A percentile compares a stretch with the other conserved stretches of the same genome.
These are phyloP conservation scores for Sideroxylon spinosum DNA, from an alignment of 179 eudicot species.

Conservation along the genomic window DNA sequence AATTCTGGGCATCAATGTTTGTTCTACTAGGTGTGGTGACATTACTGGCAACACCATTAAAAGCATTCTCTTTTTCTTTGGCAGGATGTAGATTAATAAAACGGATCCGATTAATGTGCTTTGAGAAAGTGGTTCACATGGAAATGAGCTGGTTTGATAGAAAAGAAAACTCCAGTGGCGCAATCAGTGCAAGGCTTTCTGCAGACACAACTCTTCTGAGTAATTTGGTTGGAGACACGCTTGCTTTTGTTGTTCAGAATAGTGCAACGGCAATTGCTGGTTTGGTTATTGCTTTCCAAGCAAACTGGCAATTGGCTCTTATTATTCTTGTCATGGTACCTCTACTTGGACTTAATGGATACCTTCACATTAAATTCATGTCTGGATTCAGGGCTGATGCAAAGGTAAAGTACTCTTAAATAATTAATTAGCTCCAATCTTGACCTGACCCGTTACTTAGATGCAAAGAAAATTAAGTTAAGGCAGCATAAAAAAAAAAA, in stretches of 20 bases:
- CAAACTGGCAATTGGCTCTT: constrained; percentile 27
- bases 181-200: constrained; percentile 41
- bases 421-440: background rate
- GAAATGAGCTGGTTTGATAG: constrained; percentile 52
- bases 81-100: constrained; percentile 39
- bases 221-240: constrained; percentile 30
- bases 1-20: constrained; percentile 42
- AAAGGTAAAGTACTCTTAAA: constrained; percentile 25
- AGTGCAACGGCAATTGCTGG: constrained; percentile 27
- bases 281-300: constrained; percentile 29
- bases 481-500: too few species aligned
- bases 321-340: constrained; percentile 29
- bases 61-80: constrained; percentile 29
- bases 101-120: constrained; percentile 37
- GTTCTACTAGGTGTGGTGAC: constrained; percentile 28
- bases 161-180: constrained; percentile 43
- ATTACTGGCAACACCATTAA: constrained; percentile 22
- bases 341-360: constrained; percentile 24
- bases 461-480: background rate
- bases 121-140: constrained; percentile 42
- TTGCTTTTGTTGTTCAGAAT: constrained; percentile 29
- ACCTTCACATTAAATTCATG: constrained; percentile 28
- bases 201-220: constrained; percentile 29
- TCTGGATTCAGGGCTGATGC: constrained; percentile 38
- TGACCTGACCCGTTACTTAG: background rate